Conservation (phyloP, 495 filamentous ascomycete species). For the Neurospora pannonica region DNA sequence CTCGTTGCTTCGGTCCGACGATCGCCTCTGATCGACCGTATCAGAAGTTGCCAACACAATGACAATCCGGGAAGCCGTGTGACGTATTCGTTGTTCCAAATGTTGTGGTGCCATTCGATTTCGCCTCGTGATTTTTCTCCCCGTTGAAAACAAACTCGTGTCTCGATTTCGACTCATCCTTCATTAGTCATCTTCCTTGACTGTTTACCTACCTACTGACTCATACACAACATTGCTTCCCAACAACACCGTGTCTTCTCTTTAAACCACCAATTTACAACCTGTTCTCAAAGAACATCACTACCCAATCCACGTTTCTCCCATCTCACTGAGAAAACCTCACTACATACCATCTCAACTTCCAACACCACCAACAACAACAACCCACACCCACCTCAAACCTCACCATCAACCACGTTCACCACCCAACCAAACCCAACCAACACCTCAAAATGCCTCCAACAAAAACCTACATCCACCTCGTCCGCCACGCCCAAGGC, state of each 20-base stretch:
- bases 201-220: neutral
- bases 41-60: neutral
- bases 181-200: neutral
- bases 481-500: slow-evolving; percentile 51
- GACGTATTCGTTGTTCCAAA: neutral
- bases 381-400: neutral
- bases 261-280: neutral
- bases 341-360: neutral
- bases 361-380: neutral
- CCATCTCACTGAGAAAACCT: neutral
- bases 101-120: neutral
- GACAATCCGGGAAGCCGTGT: neutral
- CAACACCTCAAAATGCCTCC: neutral
- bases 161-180: neutral
- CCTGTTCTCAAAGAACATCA: neutral
- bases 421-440: neutral
- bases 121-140: neutral
- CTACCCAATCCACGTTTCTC: neutral
- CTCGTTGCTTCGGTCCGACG: neutral
- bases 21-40: neutral
- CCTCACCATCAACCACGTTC: neutral
- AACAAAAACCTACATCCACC: slow-evolving; percentile 38
- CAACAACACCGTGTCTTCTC: neutral
- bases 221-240: neutral
- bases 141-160: neutral